Conservation (phyloP, 352 stramenopile genomes). For the Aphanomyces cochlioides region DNA sequence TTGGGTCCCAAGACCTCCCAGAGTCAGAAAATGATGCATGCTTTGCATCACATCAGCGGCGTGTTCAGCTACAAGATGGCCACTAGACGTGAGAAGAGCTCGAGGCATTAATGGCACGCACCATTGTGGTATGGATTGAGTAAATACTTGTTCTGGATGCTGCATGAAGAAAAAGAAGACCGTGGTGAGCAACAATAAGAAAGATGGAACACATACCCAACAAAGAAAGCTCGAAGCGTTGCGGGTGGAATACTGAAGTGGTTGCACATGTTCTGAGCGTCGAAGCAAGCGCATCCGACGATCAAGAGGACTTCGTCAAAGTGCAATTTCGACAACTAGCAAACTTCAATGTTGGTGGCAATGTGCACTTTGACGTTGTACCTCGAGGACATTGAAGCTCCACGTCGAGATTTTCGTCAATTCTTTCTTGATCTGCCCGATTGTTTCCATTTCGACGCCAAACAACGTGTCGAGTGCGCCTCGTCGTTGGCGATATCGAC, state of each 20-base stretch:
- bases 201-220: slow-evolving; percentile 42
- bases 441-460: slow-evolving; percentile 38
- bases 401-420: slow-evolving; percentile 54
- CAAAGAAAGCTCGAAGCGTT: slow-evolving; percentile 52
- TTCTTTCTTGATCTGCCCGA: slow-evolving; percentile 43
- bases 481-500: slow-evolving; percentile 15
- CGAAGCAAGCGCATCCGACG: slow-evolving; percentile 68
- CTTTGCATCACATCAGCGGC: slow-evolving; percentile 78
- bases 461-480: slow-evolving; percentile 40
- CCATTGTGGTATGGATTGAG: slow-evolving; percentile 83
- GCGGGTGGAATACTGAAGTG: slow-evolving; percentile 61
- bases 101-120: slow-evolving; percentile 27
- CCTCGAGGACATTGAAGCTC: slow-evolving; percentile 69
- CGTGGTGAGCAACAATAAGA: neutral
- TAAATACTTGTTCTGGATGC: slow-evolving; percentile 51
- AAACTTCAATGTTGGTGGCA: neutral
- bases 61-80: slow-evolving; percentile 50
- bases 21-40: slow-evolving; percentile 63
- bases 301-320: slow-evolving; percentile 53
- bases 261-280: slow-evolving; percentile 59
- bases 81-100: neutral
- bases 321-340: slow-evolving; percentile 25
- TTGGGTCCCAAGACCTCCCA: slow-evolving; percentile 48
- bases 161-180: neutral
- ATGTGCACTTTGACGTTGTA: slow-evolving; percentile 43